Conservation (phyloP, 805 yeast genomes). For the Wickerhamomyces alni region DNA sequence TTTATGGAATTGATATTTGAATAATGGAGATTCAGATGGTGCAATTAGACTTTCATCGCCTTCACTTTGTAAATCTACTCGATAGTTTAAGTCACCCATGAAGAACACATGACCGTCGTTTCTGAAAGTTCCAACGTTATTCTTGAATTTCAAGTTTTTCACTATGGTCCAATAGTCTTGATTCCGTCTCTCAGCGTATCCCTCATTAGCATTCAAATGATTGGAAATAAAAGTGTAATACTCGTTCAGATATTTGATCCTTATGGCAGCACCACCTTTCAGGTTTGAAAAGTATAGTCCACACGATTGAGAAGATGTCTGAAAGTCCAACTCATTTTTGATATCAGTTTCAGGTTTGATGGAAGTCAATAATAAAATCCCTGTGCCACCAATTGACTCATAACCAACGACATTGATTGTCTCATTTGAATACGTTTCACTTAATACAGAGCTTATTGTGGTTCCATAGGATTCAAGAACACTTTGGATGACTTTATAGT, state of each 20-base stretch:
- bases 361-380: conserved; percentile 42
- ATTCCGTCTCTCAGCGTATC: conserved; percentile 48
- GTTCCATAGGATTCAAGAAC: too few species aligned
- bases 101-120: conserved; percentile 57
- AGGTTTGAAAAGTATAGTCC: conserved; percentile 44
- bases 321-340: background rate
- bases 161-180: conserved; percentile 43
- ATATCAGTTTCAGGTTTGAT: background rate
- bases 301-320: conserved; percentile 3
- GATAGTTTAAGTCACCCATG: conserved; percentile 83
- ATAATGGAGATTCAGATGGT: too few species aligned
- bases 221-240: conserved; percentile 56
- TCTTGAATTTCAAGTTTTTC: conserved; percentile 50
- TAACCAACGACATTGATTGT: conserved; percentile 37
- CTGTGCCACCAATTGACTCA: conserved; percentile 52
- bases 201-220: conserved; percentile 81
- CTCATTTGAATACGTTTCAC: conserved; percentile 26
- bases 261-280: conserved; percentile 69
- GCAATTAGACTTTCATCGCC: too few species aligned
- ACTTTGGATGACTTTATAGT: conserved; percentile 31
- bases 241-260: conserved; percentile 32
- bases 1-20: conserved; percentile 21
- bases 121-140: conserved; percentile 37
- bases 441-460: too few species aligned
- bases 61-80: conserved; percentile 33